Conservation (phyloP, 352 stramenopile genomes). For the Vaucheria bursata region DNA sequence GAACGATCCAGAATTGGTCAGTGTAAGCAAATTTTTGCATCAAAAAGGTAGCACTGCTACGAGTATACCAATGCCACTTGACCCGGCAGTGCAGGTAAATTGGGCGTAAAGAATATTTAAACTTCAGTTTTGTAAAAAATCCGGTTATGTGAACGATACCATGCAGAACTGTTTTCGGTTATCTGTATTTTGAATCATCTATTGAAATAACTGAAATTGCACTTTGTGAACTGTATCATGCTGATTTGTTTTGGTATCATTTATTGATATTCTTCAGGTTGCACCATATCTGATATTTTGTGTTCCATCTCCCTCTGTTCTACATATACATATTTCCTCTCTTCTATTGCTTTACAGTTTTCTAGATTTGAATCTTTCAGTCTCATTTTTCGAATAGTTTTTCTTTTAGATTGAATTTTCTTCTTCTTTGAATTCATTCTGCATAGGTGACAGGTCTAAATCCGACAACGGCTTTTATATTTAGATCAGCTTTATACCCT, state of each 20-base stretch:
- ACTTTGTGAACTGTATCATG: no score
- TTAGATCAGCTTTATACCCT: slow-evolving; percentile 94
- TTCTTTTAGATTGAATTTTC: slow-evolving; percentile 35
- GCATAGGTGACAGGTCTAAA: slow-evolving; percentile 72
- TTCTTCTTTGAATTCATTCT: slow-evolving; percentile 21
- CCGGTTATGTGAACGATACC: background rate
- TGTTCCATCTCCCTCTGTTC: no score
- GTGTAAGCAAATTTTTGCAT: background rate
- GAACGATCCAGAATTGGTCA: slow-evolving; percentile 57
- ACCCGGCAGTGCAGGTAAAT: slow-evolving; percentile 61
- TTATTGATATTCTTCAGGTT: no score
- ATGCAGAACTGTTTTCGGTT: no score
- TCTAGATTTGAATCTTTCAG: background rate
- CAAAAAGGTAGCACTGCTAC: slow-evolving; percentile 14
- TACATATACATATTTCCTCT: no score
- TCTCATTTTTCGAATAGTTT: background rate
- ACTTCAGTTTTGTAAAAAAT: background rate
- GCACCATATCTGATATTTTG: no score
- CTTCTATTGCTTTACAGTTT: background rate
- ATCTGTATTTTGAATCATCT: no score
- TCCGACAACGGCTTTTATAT: slow-evolving; percentile 83
- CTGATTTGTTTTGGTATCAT: no score
- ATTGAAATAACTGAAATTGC: no score
- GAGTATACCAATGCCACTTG: slow-evolving; percentile 74
- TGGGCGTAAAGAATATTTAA: background rate